These are phyloP conservation scores for Crinitomyces ghanaensis DNA, from an alignment of 805 yeast genomes.

Conservation along the genomic window DNA sequence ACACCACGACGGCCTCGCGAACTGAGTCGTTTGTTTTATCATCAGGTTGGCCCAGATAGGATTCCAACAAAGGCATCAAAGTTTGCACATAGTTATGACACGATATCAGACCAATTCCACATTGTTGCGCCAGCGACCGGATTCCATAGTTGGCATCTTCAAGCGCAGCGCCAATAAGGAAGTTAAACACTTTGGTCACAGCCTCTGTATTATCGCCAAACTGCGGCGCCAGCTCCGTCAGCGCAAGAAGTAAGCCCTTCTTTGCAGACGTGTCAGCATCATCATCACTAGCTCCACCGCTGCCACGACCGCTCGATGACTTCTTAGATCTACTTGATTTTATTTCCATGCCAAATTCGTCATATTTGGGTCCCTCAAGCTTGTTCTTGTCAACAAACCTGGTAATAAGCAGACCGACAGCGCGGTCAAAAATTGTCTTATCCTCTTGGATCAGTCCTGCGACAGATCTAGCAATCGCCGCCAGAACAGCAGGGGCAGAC, in stretches of 20 bases:
- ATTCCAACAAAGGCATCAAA: slow-evolving; percentile 73
- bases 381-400: slow-evolving; percentile 49
- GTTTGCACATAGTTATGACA: slow-evolving; percentile 46
- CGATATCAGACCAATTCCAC: too few species aligned
- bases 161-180: too few species aligned
- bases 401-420: slow-evolving; percentile 37
- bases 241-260: too few species aligned
- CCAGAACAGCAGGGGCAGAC: slow-evolving; percentile 61
- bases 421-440: slow-evolving; percentile 20
- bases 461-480: slow-evolving; percentile 61
- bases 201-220: too few species aligned
- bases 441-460: slow-evolving; percentile 38
- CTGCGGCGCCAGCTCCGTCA: too few species aligned
- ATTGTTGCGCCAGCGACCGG: too few species aligned
- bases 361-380: slow-evolving; percentile 69
- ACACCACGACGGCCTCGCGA: slow-evolving; percentile 69
- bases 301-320: too few species aligned
- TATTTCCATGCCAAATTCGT: slow-evolving; percentile 68
- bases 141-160: too few species aligned
- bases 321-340: slow-evolving; percentile 47
- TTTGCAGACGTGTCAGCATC: too few species aligned
- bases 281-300: too few species aligned
- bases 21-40: slow-evolving; percentile 45
- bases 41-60: slow-evolving; percentile 31
- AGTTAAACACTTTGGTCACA: too few species aligned